Base-by-base conservation (phyloP, 2,329 filamentous ascomycete genomes). In the Penicillium polonicum region DNA sequence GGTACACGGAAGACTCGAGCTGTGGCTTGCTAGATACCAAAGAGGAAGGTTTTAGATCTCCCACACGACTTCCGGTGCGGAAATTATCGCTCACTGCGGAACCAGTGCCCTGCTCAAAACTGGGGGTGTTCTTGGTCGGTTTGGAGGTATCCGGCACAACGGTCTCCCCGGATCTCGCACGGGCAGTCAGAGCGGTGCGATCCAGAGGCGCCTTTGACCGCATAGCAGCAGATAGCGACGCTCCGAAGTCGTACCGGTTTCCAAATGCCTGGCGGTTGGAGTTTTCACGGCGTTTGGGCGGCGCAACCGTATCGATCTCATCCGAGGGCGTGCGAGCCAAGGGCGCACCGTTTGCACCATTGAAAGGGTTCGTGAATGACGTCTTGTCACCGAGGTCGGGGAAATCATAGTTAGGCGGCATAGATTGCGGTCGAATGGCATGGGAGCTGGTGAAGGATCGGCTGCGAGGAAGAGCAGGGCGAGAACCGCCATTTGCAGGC, bases 221-320 rank as follows among this genome's bases (percentile, higher is more conserved):
- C 71, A 93, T 88, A 13, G 91, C 92, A 51, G 92, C 91, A 52
- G 84, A 88, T 31, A 97, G 82, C 0, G 94, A 97, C n/a, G 91
- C 91, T 60, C 90, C 88, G 74, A 99, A 97, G 78, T 97, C 93
- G 73, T 99, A 99, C 53, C 94, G 89, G 74, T 92, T 92, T 46
- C 91, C 90, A 73, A 97, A 97, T 19, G 88, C 89, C 67, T 90
- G 87, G 63, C 83, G 86, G 72, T 68, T 80, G 75, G 66, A 83
- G 64, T 78, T 76, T 38, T 75, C 74, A 39, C 78, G 77, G 23
- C 73, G 78, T 42, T 76, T 71, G 19, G 78, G 77, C 19, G 78
- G 77, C 43, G 77, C 72, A 62, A 90, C 86, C 53, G 83, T 85
- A 25, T 88, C 83, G 54, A 90, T 74, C 65, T 83, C 87, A 45